Evolutionary conservation across 371 early-diverging fungal species (phyloP).

Genomic region (Rhizomucor pusillus): DNA sequence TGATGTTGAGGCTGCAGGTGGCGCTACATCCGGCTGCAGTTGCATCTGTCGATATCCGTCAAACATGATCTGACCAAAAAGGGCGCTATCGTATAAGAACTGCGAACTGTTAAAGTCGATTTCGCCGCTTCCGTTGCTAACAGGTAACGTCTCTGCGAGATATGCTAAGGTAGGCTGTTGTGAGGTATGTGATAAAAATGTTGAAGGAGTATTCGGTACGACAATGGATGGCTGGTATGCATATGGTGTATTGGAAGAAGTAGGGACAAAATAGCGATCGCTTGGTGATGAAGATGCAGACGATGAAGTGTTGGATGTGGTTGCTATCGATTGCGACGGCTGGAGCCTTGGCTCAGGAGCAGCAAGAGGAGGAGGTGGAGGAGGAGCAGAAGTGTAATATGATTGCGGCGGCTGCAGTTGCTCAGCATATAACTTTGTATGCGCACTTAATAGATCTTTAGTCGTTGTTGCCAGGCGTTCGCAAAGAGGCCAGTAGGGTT

Average conservation of each 20-base stretch:
- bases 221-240: background rate
- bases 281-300: background rate
- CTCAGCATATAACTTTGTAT: conserved; percentile 31
- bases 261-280: background rate
- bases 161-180: conserved; percentile 8
- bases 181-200: background rate
- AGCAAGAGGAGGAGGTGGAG: background rate
- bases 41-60: conserved; percentile 12
- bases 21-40: no score
- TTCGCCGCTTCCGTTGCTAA: conserved; percentile 8
- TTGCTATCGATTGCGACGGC: background rate
- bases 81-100: conserved; percentile 36
- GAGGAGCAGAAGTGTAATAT: background rate
- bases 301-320: conserved; percentile 1
- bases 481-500: conserved; percentile 44
- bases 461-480: conserved; percentile 36
- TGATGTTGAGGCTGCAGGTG: no score
- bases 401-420: conserved; percentile 9
- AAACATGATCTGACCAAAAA: conserved; percentile 47
- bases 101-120: conserved; percentile 43
- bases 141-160: conserved; percentile 7
- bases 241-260: background rate
- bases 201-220: background rate
- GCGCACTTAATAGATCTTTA: conserved; percentile 31
- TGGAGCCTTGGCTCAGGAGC: conserved; percentile 1